Conservation (phyloP, 2,329 filamentous ascomycete species). For the Colletotrichum tropicicola region DNA sequence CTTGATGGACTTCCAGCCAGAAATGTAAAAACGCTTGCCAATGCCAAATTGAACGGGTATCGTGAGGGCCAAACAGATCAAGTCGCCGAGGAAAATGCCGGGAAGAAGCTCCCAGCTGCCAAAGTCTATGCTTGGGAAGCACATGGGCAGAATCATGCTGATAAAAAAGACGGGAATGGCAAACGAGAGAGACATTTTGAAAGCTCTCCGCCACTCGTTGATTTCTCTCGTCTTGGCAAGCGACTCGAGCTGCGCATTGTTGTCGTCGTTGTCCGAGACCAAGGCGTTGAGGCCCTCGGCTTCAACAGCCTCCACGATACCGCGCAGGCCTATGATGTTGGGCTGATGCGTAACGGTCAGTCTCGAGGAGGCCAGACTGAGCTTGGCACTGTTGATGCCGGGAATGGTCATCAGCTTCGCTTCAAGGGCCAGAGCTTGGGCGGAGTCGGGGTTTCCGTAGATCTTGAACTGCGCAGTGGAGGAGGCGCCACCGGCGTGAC, state of each 20-base stretch:
- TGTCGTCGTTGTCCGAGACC: constrained; percentile 91
- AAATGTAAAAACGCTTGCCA: constrained; percentile 91
- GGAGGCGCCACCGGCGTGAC: constrained; percentile 47
- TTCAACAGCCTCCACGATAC: constrained; percentile 85
- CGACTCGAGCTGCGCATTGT: constrained; percentile 95
- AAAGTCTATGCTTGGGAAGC: constrained; percentile 78
- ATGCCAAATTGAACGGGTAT: constrained; percentile 97
- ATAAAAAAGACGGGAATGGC: constrained; percentile 91
- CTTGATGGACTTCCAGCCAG: constrained; percentile 91
- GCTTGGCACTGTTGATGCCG: constrained; percentile 77
- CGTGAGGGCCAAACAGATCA: constrained; percentile 84
- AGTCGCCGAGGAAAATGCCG: constrained; percentile 88
- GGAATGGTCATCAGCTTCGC: constrained; percentile 68
- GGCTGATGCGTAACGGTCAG: constrained; percentile 79
- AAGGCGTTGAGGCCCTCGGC: constrained; percentile 87
- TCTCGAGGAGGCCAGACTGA: constrained; percentile 79
- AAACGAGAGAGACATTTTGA: constrained; percentile 80
- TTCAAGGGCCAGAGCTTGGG: constrained; percentile 78
- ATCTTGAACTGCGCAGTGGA: constrained; percentile 82
- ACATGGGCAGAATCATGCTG: constrained; percentile 95
- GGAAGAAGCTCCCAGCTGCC: constrained; percentile 72
- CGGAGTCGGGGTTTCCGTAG: constrained; percentile 79
- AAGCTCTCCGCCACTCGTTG: constrained; percentile 87
- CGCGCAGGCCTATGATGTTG: constrained; percentile 78
- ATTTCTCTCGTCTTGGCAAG: constrained; percentile 97